Percentiles rank a stretch among this genome's conserved stretches.
Conservation (phyloP, 2,329 filamentous ascomycete genomes). For the Botrytis paeoniae region DNA sequence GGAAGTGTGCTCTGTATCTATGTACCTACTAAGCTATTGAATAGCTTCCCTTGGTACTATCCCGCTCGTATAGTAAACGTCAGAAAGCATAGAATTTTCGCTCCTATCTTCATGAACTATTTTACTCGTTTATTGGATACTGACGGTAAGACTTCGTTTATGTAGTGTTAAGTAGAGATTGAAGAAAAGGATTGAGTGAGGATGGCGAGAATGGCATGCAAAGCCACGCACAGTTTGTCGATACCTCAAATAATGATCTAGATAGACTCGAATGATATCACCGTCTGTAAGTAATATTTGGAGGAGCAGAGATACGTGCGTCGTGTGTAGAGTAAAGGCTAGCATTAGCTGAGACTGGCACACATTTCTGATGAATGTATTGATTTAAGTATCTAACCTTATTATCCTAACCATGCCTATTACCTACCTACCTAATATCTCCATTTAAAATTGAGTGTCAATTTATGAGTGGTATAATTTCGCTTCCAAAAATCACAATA, state of each 20-base stretch:
- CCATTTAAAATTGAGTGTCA: neutral
- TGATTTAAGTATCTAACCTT: neutral
- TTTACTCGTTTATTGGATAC: neutral
- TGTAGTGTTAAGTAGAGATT: neutral
- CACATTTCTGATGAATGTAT: neutral
- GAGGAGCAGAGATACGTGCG: neutral
- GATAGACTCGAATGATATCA: neutral
- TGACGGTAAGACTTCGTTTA: neutral
- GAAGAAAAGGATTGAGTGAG: neutral
- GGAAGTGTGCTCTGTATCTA: neutral
- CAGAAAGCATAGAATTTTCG: neutral
- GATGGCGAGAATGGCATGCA: neutral
- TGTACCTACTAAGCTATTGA: neutral
- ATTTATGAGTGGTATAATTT: neutral
- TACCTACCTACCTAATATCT: neutral
- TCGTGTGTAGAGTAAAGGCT: neutral
- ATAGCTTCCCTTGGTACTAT: neutral
- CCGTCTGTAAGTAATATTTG: neutral
- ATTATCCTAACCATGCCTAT: neutral
- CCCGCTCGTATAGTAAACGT: neutral
- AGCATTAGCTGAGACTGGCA: neutral
- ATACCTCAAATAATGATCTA: neutral
- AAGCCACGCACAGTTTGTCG: neutral
- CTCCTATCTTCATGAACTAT: neutral
- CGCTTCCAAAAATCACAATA: neutral